Evolutionary conservation across 768 basidiomycete species (phyloP).

Genomic region (Mycena polygramma): DNA sequence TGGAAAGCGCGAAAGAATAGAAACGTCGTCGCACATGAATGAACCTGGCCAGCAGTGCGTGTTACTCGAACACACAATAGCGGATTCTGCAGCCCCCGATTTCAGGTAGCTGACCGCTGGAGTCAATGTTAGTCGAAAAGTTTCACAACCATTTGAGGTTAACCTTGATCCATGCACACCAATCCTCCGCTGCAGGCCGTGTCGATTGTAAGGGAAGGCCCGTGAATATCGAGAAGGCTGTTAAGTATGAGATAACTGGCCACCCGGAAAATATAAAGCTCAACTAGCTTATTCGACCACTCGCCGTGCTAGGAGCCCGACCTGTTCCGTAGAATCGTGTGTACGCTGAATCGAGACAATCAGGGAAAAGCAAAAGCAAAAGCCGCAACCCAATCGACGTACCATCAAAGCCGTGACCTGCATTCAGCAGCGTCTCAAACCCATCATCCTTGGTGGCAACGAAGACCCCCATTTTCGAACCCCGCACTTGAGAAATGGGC

Average conservation of each 20-base stretch:
- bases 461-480: slow-evolving; percentile 30
- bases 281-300: slow-evolving; percentile 37
- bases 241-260: neutral
- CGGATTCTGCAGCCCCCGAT: slow-evolving; percentile 27
- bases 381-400: neutral
- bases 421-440: slow-evolving; percentile 29
- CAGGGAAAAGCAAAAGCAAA: neutral
- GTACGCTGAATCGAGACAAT: slow-evolving; percentile 22
- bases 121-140: neutral
- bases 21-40: slow-evolving; percentile 19
- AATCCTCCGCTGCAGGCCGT: slow-evolving; percentile 38
- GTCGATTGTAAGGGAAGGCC: slow-evolving; percentile 35
- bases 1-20: neutral
- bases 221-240: slow-evolving; percentile 36
- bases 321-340: slow-evolving; percentile 35
- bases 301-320: slow-evolving; percentile 31
- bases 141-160: neutral
- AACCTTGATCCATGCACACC: slow-evolving; percentile 36
- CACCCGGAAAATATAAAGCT: slow-evolving; percentile 1
- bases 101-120: slow-evolving; percentile 29
- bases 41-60: slow-evolving; percentile 37
- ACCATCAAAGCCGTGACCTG: slow-evolving; percentile 36
- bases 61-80: slow-evolving; percentile 36
- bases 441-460: slow-evolving; percentile 36
- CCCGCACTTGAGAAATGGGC: slow-evolving; percentile 31